Evolutionary conservation across 2,329 filamentous ascomycete species (phyloP), one percentile per base, ranked within the genome.

Genomic region (Cytospora mali): DNA sequence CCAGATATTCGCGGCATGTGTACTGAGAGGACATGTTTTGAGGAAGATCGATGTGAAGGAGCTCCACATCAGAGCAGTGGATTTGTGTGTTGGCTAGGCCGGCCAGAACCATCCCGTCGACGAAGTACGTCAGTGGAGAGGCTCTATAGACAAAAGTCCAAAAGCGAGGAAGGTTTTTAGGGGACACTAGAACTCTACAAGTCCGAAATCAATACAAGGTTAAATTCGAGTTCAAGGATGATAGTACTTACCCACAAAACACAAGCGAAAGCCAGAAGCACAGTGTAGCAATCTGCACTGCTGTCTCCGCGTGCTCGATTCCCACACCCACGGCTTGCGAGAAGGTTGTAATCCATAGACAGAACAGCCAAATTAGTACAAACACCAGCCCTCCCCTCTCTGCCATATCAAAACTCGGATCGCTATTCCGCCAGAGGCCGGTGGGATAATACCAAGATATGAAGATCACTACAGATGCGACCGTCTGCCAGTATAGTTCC

Each of bases 361-460:
- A 79, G 77, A 90, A 90, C 31, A 80, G 75, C 74, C 82, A 81
- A 52, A 87, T 76, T 65, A 88, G 81, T 4, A 90, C 75, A 73
- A 88, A 86, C 77, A 88, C 84, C n/a, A 88, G 78, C 1, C 78
- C 84, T n/a, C n/a, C n/a, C n/a, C n/a, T n/a, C n/a, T n/a, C n/a
- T n/a, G n/a, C n/a, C n/a, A n/a, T n/a, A n/a, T n/a, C n/a, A n/a
- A n/a, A n/a, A n/a, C n/a, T 64, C 3, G 86, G 85, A 18, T 80
- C 76, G 1, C 90, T 89, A 71, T 94, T 93, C 63, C 78, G 76
- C 74, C 91, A 87, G 9, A 94, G 83, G 2, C 91, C 91, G 58
- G 96, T 85, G 1, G 92, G 91, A 73, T 94, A 97, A 80, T 96
- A 96, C 86, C 90, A 94, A 73, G 82, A 87, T 70, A 92, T 82